Base-by-base conservation (phyloP, 768 basidiomycete species). In the Pholiota microspora region DNA sequence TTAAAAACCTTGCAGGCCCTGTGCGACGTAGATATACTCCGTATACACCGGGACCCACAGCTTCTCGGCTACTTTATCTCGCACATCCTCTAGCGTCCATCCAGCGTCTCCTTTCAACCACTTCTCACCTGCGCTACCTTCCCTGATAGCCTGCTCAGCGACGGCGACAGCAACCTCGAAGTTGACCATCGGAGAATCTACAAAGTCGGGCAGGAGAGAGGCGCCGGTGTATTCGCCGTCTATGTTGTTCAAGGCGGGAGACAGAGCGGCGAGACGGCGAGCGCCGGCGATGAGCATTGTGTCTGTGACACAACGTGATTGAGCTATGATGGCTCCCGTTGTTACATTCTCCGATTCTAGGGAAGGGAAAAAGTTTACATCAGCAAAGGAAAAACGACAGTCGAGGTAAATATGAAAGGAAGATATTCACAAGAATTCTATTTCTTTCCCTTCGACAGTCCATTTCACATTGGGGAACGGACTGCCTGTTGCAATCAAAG, bases 261-360 rank as follows among this genome's bases (percentile, higher is more conserved):
- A 84, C 38, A 94, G 80, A 7, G 82, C 74, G 0, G 92, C 89
- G 32, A 95, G 85, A 10, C 85, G 80, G 24, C 74, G 78, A 0
- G 90, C 84, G 7, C 89, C 92, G 2, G 88, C 88, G 35, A 92
- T 84, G 67, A 95, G 88, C 93, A 95, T 94, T n/a, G 77, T 81
- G 67, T 93, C 89, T 1, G 89, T 86, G 61, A 95, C 77, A 7
- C 65, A 70, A 4, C 79, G 75, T 0, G 89, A 83, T 55, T 84
- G 73, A 8, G 83, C 74, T 23, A 92, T 73, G 62, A 94, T 84
- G 34, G 89, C 79, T 31, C 92, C 92, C 87, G 62, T 90, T 88
- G 64, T 89, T 88, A 68, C 86, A 88, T 62, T 89, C 86, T 1
- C 85, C 86, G 47, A 88, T 85, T 36, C 86, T 89, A 53, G 34